Conservation (phyloP, 306 rosid genomes). For the Castanospermum australe region DNA sequence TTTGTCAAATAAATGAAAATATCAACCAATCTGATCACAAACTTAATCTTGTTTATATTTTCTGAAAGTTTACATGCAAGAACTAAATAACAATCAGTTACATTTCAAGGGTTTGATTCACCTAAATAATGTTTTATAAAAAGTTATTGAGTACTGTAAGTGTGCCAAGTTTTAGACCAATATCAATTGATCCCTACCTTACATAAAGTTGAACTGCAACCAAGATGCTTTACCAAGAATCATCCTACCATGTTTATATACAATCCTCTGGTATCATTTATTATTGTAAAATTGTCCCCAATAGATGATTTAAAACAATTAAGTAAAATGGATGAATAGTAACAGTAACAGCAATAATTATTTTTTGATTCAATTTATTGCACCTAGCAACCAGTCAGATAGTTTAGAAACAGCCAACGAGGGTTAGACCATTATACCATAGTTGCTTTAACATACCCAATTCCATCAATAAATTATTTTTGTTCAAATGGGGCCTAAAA, state of each 20-base stretch:
- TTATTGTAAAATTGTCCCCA: not conserved
- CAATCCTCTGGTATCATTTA: constrained; percentile 12
- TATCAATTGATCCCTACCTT: not conserved
- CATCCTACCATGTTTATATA: not conserved
- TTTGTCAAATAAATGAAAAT: not conserved
- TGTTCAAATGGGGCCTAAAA: constrained; percentile 36
- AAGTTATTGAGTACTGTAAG: not conserved
- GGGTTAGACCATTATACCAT: constrained; percentile 2
- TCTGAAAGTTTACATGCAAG: not conserved
- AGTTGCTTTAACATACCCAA: constrained; percentile 32
- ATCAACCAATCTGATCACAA: not conserved
- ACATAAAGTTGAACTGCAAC: not conserved
- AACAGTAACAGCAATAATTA: not conserved
- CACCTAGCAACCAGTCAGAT: constrained; percentile 27
- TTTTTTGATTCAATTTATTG: constrained; percentile 19
- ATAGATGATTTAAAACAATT: not conserved
- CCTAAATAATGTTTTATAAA: not conserved
- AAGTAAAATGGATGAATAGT: constrained; percentile 9
- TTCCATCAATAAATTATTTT: constrained; percentile 39
- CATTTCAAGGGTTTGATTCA: not conserved
- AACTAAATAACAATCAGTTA: not conserved
- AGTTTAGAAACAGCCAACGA: constrained; percentile 32
- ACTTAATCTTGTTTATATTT: not conserved
- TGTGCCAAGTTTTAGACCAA: not conserved
- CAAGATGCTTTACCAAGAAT: constrained; percentile 15